Percentiles rank a stretch among this genome's conserved stretches.
Evolutionary conservation across 2,329 filamentous ascomycete species (phyloP).

Genomic region (Fusarium sp.): DNA sequence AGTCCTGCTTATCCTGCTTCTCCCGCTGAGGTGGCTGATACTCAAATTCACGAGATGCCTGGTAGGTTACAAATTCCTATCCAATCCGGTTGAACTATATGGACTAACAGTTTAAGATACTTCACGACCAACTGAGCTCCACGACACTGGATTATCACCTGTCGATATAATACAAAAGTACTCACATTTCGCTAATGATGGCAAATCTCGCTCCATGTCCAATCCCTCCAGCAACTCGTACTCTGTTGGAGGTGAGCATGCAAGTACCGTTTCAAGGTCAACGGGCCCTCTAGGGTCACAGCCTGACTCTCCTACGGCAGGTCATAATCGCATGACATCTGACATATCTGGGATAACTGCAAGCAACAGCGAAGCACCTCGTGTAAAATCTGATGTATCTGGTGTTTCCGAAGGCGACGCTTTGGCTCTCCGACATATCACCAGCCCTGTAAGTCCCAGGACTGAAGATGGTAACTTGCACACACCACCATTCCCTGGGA

Average conservation of each 20-base stretch:
- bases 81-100: neutral
- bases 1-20: constrained; percentile 24
- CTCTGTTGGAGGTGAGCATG: constrained; percentile 42
- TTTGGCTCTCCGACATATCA: constrained; percentile 35
- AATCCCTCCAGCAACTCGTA: constrained; percentile 47
- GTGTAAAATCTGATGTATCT: constrained; percentile 46
- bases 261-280: constrained; percentile 50
- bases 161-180: constrained; percentile 57
- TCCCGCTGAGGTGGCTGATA: constrained; percentile 59
- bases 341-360: constrained; percentile 40
- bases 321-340: constrained; percentile 37
- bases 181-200: constrained; percentile 42
- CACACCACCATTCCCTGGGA: constrained; percentile 19
- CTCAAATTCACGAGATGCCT: constrained; percentile 61
- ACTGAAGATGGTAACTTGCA: constrained; percentile 23
- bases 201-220: constrained; percentile 35
- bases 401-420: constrained; percentile 43
- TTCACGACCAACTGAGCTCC: constrained; percentile 60
- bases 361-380: constrained; percentile 18
- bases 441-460: constrained; percentile 40
- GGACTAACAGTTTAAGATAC: constrained; percentile 54
- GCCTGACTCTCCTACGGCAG: constrained; percentile 29
- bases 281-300: constrained; percentile 36
- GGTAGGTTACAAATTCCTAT: constrained; percentile 53
- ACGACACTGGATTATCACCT: constrained; percentile 58